Percentiles rank a stretch among this genome's conserved stretches.
Conservation (phyloP, 768 basidiomycete genomes). For the Suillus fuscotomentosus region DNA sequence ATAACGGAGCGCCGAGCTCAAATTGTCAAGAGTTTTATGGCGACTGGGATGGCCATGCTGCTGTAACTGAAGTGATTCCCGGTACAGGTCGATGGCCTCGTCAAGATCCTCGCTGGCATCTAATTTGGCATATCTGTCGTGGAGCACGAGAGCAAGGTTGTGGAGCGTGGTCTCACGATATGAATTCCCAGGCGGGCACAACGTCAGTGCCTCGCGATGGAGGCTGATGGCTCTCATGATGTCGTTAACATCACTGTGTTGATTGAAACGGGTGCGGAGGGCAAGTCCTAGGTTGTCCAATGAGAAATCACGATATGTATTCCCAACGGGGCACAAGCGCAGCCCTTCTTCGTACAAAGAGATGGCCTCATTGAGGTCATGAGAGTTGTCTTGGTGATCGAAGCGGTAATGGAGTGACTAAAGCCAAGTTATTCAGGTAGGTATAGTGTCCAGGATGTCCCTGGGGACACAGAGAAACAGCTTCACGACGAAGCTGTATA, state of each 20-base stretch:
- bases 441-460: not conserved
- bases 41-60: not conserved
- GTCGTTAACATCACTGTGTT: not conserved
- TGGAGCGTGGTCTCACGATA: not conserved
- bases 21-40: not conserved
- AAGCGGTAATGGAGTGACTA: accelerated
- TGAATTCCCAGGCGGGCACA: not conserved
- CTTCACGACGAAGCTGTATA: not conserved
- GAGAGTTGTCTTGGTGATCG: not conserved
- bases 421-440: not conserved
- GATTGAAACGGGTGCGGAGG: not conserved
- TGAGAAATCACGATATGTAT: not conserved
- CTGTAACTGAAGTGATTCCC: not conserved
- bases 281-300: not conserved
- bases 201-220: not conserved
- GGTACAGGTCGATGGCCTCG: not conserved
- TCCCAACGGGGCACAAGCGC: not conserved
- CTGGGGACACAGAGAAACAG: not conserved
- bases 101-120: not conserved
- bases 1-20: not conserved
- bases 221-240: not conserved
- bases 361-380: not conserved
- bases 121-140: not conserved
- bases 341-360: not conserved
- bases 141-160: not conserved